Percentiles rank a stretch among this genome's conserved stretches.
Evolutionary conservation across 257 asterid species (phyloP).

Genomic region (Apocynum venetum): DNA sequence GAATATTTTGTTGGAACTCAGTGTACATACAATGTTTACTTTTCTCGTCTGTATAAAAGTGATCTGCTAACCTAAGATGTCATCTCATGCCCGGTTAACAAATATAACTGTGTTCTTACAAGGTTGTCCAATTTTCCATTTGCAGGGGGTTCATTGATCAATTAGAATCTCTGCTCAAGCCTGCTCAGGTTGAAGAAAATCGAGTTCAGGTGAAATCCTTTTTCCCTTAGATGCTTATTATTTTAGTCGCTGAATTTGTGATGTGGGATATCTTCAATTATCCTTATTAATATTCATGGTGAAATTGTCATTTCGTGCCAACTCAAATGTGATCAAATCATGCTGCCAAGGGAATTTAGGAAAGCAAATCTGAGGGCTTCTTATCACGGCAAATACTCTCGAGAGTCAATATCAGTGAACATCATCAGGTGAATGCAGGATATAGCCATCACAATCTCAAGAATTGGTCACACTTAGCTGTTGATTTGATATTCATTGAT

Average conservation of each 20-base stretch:
- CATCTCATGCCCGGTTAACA: not conserved
- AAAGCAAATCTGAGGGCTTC: conserved; percentile 22
- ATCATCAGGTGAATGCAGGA: conserved; percentile 27
- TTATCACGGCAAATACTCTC: conserved; percentile 22
- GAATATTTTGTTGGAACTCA: too few relatives aligned
- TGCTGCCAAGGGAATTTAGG: conserved; percentile 24
- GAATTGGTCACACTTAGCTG: conserved; percentile 10
- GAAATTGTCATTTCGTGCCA: conserved; percentile 29
- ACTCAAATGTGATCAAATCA: conserved; percentile 29
- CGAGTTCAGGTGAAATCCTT: conserved; percentile 46
- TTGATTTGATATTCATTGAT: conserved; percentile 9
- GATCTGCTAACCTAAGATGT: not conserved
- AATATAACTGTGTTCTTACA: not conserved
- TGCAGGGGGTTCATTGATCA: conserved; percentile 72
- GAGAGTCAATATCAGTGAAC: conserved; percentile 19
- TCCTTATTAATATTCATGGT: conserved; percentile 20
- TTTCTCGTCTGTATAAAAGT: conserved; percentile 1
- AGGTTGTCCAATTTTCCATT: conserved; percentile 12
- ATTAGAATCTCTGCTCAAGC: conserved; percentile 44
- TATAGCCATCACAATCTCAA: conserved; percentile 14
- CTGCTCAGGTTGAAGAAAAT: conserved; percentile 49
- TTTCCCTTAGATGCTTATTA: conserved; percentile 17
- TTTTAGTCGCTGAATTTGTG: conserved; percentile 5
- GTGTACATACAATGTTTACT: not conserved
- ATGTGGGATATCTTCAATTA: conserved; percentile 8